Evolutionary conservation across 208 protist species (phyloP).

Genomic region (Tetramitus jugosus): DNA sequence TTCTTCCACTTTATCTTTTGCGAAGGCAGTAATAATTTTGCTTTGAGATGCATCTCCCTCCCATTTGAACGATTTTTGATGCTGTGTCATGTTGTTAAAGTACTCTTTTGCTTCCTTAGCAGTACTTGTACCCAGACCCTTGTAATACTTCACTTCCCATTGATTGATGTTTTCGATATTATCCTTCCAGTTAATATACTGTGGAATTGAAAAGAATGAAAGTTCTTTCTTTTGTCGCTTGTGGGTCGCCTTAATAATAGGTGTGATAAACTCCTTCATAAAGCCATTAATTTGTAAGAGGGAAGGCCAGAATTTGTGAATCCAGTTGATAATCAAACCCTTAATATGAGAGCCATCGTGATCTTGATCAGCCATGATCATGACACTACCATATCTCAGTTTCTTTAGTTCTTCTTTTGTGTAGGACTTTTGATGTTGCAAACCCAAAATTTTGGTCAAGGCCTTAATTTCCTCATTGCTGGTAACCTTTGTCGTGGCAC

Average conservation of each 20-base stretch:
- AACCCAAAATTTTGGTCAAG: conserved; percentile 87
- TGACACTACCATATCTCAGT: conserved; percentile 98
- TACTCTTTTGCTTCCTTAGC: conserved; percentile 97
- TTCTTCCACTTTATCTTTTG: conserved; percentile 91
- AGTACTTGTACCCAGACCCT: conserved; percentile 94
- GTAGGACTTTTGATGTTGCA: conserved; percentile 84
- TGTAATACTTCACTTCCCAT: conserved; percentile 99
- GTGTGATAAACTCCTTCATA: conserved; percentile 99
- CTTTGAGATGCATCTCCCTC: conserved; percentile 66
- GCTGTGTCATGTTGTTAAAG: conserved; percentile 93
- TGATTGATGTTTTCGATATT: conserved; percentile 54
- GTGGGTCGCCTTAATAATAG: conserved; percentile 96
- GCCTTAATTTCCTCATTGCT: conserved; percentile 88
- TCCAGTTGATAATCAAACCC: conserved; percentile 99
- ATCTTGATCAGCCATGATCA: conserved; percentile 99
- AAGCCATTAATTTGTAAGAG: conserved; percentile 91
- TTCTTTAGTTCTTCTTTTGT: conserved; percentile 48
- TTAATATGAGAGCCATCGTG: conserved; percentile 99
- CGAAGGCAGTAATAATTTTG: conserved; percentile 95
- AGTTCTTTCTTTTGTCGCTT: conserved; percentile 59
- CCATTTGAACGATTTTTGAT: conserved; percentile 91
- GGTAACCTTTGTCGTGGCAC: conserved; percentile 77
- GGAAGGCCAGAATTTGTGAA: conserved; percentile 98
- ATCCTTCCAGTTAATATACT: conserved; percentile 93
- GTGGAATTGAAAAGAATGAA: conserved; percentile 99